Percentiles rank a stretch among this genome's conserved stretches.
Conservation (phyloP, 2,329 filamentous ascomycete species). For the Thielaviopsis musarum region DNA sequence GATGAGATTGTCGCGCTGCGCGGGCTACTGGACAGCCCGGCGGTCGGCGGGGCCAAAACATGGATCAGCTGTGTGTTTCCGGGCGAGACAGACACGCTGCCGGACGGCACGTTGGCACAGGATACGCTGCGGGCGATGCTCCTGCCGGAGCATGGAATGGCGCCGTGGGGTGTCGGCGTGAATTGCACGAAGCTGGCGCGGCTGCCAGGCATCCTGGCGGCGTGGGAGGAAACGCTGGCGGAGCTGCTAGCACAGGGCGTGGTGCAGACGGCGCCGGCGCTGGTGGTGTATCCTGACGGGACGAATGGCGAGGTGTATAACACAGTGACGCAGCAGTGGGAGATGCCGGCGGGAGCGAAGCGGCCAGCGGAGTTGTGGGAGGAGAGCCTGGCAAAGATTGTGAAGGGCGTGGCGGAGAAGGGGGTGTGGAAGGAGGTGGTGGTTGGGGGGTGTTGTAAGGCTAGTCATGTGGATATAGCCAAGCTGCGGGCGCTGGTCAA, state of each 20-base stretch:
- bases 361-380: slow-evolving; percentile 26
- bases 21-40: slow-evolving; percentile 20
- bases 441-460: slow-evolving; percentile 37
- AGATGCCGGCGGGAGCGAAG: slow-evolving; percentile 19
- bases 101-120: slow-evolving; percentile 31
- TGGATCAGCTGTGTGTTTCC: slow-evolving; percentile 52
- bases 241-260: slow-evolving; percentile 21
- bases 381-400: slow-evolving; percentile 24
- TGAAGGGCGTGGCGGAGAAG: slow-evolving; percentile 20
- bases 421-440: slow-evolving; percentile 29
- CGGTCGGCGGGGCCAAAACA: slow-evolving; percentile 23
- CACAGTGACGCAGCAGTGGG: slow-evolving; percentile 44
- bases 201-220: slow-evolving; percentile 34
- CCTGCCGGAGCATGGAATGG: too few relatives aligned
- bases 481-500: neutral
- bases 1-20: slow-evolving; percentile 45
- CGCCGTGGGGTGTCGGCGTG: slow-evolving; percentile 47
- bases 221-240: slow-evolving; percentile 34
- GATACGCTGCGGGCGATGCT: slow-evolving; percentile 12
- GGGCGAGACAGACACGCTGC: slow-evolving; percentile 30
- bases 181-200: slow-evolving; percentile 54
- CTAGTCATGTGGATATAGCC: slow-evolving; percentile 22
- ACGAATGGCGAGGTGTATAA: slow-evolving; percentile 53
- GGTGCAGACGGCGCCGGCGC: slow-evolving; percentile 24
- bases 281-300: slow-evolving; percentile 53